Percentiles rank a stretch among this genome's conserved stretches.
Conservation (phyloP, 129 eudicot genomes). For the Flaveria linearis region DNA sequence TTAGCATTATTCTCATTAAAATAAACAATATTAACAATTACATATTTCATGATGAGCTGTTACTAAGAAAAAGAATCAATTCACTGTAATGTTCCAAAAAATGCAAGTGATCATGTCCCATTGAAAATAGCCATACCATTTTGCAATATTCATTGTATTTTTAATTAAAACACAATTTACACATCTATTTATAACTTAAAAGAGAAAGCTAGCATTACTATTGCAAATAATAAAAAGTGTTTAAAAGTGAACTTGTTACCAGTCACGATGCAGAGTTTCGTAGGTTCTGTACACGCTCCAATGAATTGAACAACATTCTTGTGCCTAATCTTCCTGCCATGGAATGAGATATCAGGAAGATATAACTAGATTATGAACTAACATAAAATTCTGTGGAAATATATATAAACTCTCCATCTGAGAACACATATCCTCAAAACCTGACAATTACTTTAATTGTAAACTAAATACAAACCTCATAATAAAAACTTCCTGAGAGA, state of each 20-base stretch:
- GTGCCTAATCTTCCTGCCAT: conserved; percentile 66
- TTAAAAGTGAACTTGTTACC: conserved; percentile 41
- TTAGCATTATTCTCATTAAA: not conserved
- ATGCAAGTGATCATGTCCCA: conserved; percentile 15
- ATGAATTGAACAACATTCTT: conserved; percentile 81
- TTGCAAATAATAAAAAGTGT: no score
- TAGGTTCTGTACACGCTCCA: conserved; percentile 79
- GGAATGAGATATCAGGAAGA: conserved; percentile 18
- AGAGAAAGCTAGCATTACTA: no score
- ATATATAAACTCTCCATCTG: not conserved
- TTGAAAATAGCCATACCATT: conserved; percentile 10
- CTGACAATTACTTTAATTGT: conserved; percentile 1
- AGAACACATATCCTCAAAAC: not conserved
- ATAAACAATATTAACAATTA: not conserved
- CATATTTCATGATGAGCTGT: conserved; percentile 4
- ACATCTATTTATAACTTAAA: not conserved
- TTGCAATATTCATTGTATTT: not conserved
- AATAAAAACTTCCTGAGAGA: conserved; percentile 76
- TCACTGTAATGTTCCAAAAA: conserved; percentile 16
- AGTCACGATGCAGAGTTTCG: conserved; percentile 68
- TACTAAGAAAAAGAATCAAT: not conserved
- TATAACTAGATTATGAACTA: conserved; percentile 14
- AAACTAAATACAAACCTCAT: conserved; percentile 55
- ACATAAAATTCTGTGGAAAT: not conserved
- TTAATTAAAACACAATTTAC: not conserved